Conservation (phyloP, 495 filamentous ascomycete genomes). For the Penicillium riverlandense region DNA sequence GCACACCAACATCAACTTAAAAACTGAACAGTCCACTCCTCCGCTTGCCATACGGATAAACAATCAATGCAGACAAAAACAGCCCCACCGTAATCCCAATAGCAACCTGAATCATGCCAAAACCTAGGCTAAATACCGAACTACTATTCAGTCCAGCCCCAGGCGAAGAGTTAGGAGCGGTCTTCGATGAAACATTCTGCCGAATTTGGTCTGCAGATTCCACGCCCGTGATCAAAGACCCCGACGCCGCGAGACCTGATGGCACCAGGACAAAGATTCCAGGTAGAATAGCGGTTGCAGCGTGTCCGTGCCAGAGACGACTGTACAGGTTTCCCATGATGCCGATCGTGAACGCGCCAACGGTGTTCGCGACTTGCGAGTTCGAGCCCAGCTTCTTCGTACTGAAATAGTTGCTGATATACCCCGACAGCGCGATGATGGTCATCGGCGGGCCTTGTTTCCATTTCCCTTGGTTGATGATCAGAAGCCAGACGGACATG, state of each 20-base stretch:
- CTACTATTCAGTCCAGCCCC: conserved; percentile 9
- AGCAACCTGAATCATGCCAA: conserved; percentile 65
- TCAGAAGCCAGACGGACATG: conserved; percentile 57
- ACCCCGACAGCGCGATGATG: conserved; percentile 68
- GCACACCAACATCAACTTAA: conserved; percentile 28
- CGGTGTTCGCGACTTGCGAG: conserved; percentile 71
- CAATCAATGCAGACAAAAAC: conserved; percentile 71
- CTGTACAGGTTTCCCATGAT: conserved; percentile 81
- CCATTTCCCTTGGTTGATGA: conserved; percentile 85
- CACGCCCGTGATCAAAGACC: conserved; percentile 70
- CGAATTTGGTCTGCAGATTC: conserved; percentile 68
- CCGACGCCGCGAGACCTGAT: conserved; percentile 71
- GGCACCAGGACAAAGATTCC: conserved; percentile 91
- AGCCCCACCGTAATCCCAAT: conserved; percentile 87
- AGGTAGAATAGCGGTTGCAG: conserved; percentile 77
- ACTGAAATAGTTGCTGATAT: conserved; percentile 75
- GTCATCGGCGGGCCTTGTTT: conserved; percentile 83
- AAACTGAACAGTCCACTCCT: conserved; percentile 82
- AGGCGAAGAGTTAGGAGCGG: not conserved
- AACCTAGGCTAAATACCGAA: conserved; percentile 24
- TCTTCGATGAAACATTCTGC: conserved; percentile 33
- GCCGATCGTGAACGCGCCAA: conserved; percentile 77
- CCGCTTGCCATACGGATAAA: conserved; percentile 84
- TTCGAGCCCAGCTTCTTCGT: conserved; percentile 62
- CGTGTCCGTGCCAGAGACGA: conserved; percentile 68